Conservation (phyloP, 768 basidiomycete genomes). For the Kwoniella mangroviensis region DNA sequence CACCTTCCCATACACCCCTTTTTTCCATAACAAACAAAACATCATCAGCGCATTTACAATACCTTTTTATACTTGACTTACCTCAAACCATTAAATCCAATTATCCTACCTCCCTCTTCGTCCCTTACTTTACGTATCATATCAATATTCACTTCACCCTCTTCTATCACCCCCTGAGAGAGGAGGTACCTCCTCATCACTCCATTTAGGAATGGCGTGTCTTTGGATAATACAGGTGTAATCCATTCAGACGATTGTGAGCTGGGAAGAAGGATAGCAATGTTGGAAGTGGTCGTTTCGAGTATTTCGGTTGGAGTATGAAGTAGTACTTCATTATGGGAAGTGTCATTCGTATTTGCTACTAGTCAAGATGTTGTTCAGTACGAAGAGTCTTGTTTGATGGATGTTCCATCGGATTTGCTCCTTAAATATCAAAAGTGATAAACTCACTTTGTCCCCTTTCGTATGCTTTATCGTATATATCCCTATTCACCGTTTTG, state of each 20-base stretch:
- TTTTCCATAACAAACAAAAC: background rate
- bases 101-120: conserved; percentile 32
- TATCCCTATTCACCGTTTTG: conserved; percentile 39
- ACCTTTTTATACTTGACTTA: conserved; percentile 14
- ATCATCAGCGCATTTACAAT: background rate
- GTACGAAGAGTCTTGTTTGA: too few relatives aligned
- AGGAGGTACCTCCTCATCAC: conserved; percentile 46
- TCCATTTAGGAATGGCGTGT: conserved; percentile 38
- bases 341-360: too few relatives aligned
- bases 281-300: conserved; percentile 49
- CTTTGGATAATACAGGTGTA: conserved; percentile 29
- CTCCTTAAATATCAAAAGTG: too few relatives aligned
- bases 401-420: too few relatives aligned
- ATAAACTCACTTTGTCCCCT: conserved; percentile 27
- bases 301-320: conserved; percentile 36
- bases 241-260: conserved; percentile 30
- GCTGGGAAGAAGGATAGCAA: conserved; percentile 34
- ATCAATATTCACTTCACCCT: conserved; percentile 39
- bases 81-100: conserved; percentile 52
- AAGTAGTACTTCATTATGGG: conserved; percentile 42
- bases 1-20: conserved; percentile 40
- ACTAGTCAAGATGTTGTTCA: too few relatives aligned
- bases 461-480: conserved; percentile 37
- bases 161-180: conserved; percentile 29
- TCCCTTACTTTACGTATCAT: conserved; percentile 25